phyloP scores from a whole-genome alignment of 179 eudicot species.

The Vitellaria paradoxa region DNA sequence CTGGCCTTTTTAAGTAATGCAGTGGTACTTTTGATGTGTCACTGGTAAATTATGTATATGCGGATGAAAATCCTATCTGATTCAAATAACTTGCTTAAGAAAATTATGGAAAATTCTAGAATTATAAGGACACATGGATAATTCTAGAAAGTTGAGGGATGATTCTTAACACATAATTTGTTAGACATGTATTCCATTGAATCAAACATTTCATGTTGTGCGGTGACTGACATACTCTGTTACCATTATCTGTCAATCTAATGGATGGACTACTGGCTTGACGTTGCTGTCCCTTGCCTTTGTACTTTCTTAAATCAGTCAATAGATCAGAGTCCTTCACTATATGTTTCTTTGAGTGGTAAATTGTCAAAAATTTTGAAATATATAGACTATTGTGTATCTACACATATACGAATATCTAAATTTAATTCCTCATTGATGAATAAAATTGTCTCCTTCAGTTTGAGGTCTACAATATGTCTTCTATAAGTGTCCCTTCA shows the following conservation, averaged over 20 bases:
- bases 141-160: too few species aligned
- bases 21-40: neutral
- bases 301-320: too few species aligned
- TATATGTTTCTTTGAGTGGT: too few species aligned
- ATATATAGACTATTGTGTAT: too few species aligned
- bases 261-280: neutral
- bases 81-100: too few species aligned
- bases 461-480: slow-evolving; percentile 1
- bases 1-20: neutral
- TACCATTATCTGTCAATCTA: neutral
- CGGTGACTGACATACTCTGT: neutral
- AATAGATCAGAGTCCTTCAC: too few species aligned
- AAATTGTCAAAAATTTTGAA: too few species aligned
- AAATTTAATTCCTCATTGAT: neutral
- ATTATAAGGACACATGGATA: too few species aligned
- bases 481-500: slow-evolving; percentile 2
- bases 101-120: too few species aligned
- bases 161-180: neutral
- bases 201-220: neutral
- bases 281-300: neutral
- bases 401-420: neutral
- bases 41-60: too few species aligned
- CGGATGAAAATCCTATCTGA: too few species aligned
- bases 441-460: neutral
- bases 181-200: neutral